Base-by-base conservation (phyloP, 441 rosid genomes). In the Isatis lusitanica region DNA sequence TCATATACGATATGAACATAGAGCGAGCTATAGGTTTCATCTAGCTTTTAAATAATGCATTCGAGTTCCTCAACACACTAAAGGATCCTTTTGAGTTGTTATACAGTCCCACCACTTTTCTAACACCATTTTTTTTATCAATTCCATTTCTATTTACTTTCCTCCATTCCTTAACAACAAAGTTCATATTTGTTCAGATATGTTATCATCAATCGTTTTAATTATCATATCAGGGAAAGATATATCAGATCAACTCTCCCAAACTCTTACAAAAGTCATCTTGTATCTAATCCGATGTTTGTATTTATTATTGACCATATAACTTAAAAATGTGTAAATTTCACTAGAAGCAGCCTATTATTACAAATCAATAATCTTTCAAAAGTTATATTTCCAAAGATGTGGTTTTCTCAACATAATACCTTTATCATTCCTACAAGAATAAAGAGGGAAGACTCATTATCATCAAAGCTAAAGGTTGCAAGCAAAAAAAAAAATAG, bases 11-110 rank as follows among this genome's bases (percentile, higher is more conserved):
- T 77, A 77, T 65, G 68, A 76, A 59, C 43, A 39, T 64, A 64
- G 44, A 66, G 69, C 39, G 11, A 71, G 39, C 68, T 58, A 62
- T 63, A 71, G 52, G 73, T 60, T 68, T 68, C n/a, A 40, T 44
- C 65, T 71, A 50, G 63, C 68, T 77, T 71, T 70, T 30, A 63
- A 61, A 63, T 48, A 63, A 70, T 70, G 40, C 55, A 63, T 70
- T 70, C 39, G 79, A 56, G 67, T 57, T 47, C 42, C 53, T 66
- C 53, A 74, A 74, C 28, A 74, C 61, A 13, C 13, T 56, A 21
- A 68, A 75, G 15, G 70, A 44, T 70, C 71, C 75, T 76, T 76
- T 77, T 60, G 76, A 59, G 80, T 77, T 77, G 80, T 77, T 71
- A 42, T 36, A 21, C 17, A 66, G 80, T 66, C 73, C 80, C 64